Percentiles rank a stretch among this genome's conserved stretches.
phyloP scores from a whole-genome alignment of 768 basidiomycete genomes.

The Leccinellum rugosiceps region DNA sequence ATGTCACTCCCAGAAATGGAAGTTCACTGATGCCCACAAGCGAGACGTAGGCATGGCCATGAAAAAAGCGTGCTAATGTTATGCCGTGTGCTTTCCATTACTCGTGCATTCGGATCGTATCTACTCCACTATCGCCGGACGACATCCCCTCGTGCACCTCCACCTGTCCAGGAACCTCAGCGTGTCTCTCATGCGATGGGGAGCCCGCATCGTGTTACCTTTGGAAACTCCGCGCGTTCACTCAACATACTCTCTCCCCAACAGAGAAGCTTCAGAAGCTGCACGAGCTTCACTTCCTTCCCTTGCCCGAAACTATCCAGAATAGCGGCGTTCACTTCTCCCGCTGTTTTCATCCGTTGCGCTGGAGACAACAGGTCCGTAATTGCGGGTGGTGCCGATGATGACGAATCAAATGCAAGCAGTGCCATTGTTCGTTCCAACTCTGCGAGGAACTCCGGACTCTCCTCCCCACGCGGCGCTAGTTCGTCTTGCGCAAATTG shows the following conservation, averaged over 20 bases:
- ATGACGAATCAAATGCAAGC: constrained; percentile 72
- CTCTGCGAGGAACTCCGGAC: constrained; percentile 88
- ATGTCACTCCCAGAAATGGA: constrained; percentile 15
- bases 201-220: constrained; percentile 41
- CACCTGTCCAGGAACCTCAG: constrained; percentile 27
- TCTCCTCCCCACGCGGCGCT: constrained; percentile 93
- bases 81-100: constrained; percentile 10
- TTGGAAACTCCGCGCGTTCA: constrained; percentile 78
- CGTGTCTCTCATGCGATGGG: constrained; percentile 22
- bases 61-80: not conserved
- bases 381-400: constrained; percentile 55
- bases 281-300: constrained; percentile 85
- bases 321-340: constrained; percentile 94
- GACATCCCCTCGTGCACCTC: constrained; percentile 28
- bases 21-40: not conserved
- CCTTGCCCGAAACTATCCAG: constrained; percentile 90
- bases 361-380: constrained; percentile 78
- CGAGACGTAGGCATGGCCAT: not conserved
- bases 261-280: constrained; percentile 74
- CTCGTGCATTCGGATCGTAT: constrained; percentile 23
- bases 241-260: constrained; percentile 86
- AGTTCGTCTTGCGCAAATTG: constrained; percentile 91
- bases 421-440: constrained; percentile 95
- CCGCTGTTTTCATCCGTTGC: constrained; percentile 92
- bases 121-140: constrained; percentile 10